Percentiles rank a stretch among this genome's conserved stretches.
These are phyloP conservation scores for Rhododendron simsii DNA, from an alignment of 148 eudicot genomes.

Conservation along the genomic window DNA sequence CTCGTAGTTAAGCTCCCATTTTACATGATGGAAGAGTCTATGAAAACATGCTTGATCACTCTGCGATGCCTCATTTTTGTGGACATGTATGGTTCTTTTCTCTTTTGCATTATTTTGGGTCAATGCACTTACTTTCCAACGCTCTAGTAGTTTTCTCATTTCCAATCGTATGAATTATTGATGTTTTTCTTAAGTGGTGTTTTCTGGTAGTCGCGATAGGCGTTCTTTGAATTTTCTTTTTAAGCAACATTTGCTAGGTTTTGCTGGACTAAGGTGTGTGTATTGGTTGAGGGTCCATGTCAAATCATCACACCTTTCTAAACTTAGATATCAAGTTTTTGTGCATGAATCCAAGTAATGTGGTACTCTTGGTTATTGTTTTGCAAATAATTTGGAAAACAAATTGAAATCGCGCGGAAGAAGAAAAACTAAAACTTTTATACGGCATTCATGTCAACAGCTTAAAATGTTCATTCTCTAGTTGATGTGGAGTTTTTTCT, in stretches of 20 bases:
- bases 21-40: background rate
- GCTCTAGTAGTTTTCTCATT: background rate
- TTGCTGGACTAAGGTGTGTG: background rate
- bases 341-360: background rate
- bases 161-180: too few species aligned
- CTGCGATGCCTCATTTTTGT: background rate
- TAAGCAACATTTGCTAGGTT: background rate
- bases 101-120: background rate
- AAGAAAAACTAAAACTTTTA: too few species aligned
- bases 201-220: too few species aligned
- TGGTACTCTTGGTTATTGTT: background rate
- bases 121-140: background rate
- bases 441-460: too few species aligned
- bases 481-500: too few species aligned
- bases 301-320: background rate
- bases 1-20: slow-evolving; percentile 20
- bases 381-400: background rate
- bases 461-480: too few species aligned
- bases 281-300: background rate
- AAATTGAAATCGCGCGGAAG: too few species aligned
- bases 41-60: background rate
- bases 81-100: background rate
- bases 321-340: background rate
- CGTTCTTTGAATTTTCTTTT: too few species aligned
- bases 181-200: background rate